Conservation (phyloP, 2,329 filamentous ascomycete genomes). For the Didymella glomerata region DNA sequence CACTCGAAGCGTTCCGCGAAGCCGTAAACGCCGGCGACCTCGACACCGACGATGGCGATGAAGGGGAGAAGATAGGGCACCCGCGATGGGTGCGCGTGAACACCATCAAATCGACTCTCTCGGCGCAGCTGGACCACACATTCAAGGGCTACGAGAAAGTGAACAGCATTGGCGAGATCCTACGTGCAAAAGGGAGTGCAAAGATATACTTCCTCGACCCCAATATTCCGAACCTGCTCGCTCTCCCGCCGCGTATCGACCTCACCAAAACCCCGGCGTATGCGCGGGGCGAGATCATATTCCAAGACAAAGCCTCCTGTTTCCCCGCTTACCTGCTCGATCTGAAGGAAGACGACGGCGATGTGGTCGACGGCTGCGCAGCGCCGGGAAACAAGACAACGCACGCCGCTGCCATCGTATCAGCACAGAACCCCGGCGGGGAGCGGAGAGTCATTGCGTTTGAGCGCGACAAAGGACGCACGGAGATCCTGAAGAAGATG, state of each 20-base stretch:
- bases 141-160: constrained; percentile 72
- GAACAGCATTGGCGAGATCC: constrained; percentile 65
- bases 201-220: constrained; percentile 75
- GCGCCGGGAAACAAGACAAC: constrained; percentile 98
- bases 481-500: constrained; percentile 84
- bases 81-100: constrained; percentile 96
- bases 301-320: constrained; percentile 97
- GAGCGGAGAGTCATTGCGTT: constrained; percentile 73
- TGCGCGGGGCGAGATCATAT: constrained; percentile 76
- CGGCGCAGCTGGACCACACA: constrained; percentile 76
- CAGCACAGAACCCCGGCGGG: constrained; percentile 48
- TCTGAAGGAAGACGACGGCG: constrained; percentile 70
- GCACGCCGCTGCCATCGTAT: constrained; percentile 80
- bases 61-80: constrained; percentile 62
- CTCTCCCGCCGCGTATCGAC: constrained; percentile 75
- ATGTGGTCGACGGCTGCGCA: constrained; percentile 90
- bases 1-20: constrained; percentile 71
- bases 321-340: constrained; percentile 92
- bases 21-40: constrained; percentile 60
- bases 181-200: constrained; percentile 50
- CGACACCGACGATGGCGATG: constrained; percentile 42
- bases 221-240: constrained; percentile 84
- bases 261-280: constrained; percentile 79
- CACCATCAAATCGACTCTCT: constrained; percentile 73
- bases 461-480: constrained; percentile 76